These are phyloP conservation scores for Vairimorpha necatrix DNA, from an alignment of 371 early-diverging fungal species.

Conservation along the genomic window DNA sequence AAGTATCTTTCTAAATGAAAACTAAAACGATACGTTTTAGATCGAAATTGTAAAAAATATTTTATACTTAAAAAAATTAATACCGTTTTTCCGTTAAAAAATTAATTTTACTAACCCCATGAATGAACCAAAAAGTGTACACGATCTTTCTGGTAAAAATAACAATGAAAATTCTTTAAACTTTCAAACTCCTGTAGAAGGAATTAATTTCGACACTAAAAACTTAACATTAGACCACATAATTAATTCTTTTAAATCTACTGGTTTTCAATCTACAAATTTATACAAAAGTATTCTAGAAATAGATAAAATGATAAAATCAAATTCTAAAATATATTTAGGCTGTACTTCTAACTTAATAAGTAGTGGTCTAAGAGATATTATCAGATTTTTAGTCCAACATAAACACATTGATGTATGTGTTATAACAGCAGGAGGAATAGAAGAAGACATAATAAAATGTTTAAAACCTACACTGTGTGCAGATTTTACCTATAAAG, in stretches of 20 bases:
- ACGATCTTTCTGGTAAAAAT: background rate
- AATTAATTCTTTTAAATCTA: conserved; percentile 51
- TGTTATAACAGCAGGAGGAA: conserved; percentile 90
- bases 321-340: conserved; percentile 62
- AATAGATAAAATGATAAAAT: conserved; percentile 58
- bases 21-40: too few species aligned
- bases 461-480: conserved; percentile 81
- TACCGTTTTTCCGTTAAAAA: too few species aligned
- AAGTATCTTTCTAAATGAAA: too few species aligned
- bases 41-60: too few species aligned
- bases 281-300: conserved; percentile 61
- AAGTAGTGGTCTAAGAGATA: conserved; percentile 88
- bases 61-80: too few species aligned
- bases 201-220: conserved; percentile 39
- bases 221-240: conserved; percentile 46
- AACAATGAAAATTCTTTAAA: background rate
- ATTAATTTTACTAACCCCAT: conserved; percentile 16
- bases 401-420: conserved; percentile 73
- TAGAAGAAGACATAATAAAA: conserved; percentile 98
- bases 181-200: conserved; percentile 44
- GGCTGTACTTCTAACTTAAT: conserved; percentile 84
- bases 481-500: conserved; percentile 75
- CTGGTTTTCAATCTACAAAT: conserved; percentile 63
- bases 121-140: conserved; percentile 4
- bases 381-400: conserved; percentile 79